phyloP scores from a whole-genome alignment of 805 yeast genomes.

The Torulaspora gathmanii region DNA sequence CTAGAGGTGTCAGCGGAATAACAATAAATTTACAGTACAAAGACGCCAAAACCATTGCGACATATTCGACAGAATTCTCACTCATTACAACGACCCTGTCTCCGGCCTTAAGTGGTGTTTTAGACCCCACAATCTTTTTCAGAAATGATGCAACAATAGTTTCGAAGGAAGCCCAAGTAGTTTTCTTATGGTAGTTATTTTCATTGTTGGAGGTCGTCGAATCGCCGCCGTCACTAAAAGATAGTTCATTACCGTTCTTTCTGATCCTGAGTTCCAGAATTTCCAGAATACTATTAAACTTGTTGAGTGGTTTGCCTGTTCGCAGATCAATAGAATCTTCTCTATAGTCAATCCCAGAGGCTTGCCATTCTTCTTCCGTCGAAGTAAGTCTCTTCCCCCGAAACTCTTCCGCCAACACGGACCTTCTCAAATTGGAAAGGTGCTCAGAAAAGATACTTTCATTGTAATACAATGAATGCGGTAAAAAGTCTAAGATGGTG shows the following conservation, averaged over 20 bases:
- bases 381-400: slow-evolving; percentile 2
- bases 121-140: slow-evolving; percentile 59
- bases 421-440: slow-evolving; percentile 59
- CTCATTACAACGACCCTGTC: slow-evolving; percentile 76
- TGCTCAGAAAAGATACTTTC: slow-evolving; percentile 42
- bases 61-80: slow-evolving; percentile 80
- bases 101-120: slow-evolving; percentile 60
- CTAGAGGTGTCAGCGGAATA: slow-evolving; percentile 71
- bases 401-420: slow-evolving; percentile 45
- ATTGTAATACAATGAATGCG: slow-evolving; percentile 33
- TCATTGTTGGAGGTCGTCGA: slow-evolving; percentile 32
- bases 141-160: slow-evolving; percentile 70
- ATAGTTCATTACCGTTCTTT: slow-evolving; percentile 72
- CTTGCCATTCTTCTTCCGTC: slow-evolving; percentile 44
- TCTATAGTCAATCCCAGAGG: slow-evolving; percentile 75
- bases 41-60: slow-evolving; percentile 81
- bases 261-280: slow-evolving; percentile 73
- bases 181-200: slow-evolving; percentile 46
- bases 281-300: slow-evolving; percentile 66
- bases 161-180: slow-evolving; percentile 82
- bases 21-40: slow-evolving; percentile 61
- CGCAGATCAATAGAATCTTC: slow-evolving; percentile 73
- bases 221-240: slow-evolving; percentile 48
- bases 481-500: slow-evolving; percentile 35
- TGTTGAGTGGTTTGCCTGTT: slow-evolving; percentile 67